These are phyloP conservation scores for Takakia lepidozioides DNA, from an alignment of 225 moss, liverwort and hornwort genomes.

Conservation along the genomic window DNA sequence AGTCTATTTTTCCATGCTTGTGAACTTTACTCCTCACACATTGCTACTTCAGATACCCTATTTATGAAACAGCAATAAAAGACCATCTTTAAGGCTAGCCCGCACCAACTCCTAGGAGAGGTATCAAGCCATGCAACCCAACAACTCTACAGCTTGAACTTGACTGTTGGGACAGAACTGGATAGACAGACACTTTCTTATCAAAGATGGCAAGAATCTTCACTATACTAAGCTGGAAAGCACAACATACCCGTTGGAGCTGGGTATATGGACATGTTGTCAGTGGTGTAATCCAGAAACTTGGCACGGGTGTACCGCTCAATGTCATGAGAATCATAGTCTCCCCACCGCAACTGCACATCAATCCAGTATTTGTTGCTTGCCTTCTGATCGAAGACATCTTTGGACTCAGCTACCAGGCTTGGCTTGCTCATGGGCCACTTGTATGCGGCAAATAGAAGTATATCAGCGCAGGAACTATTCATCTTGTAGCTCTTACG, in stretches of 20 bases:
- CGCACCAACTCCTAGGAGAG: no score
- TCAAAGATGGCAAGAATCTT: no score
- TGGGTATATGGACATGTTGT: constrained; percentile 99
- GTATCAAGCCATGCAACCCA: no score
- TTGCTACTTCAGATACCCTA: no score
- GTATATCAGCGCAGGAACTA: constrained; percentile 97
- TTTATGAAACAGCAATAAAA: no score
- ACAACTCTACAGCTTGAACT: no score
- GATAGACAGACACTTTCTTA: no score
- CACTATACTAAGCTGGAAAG: no score
- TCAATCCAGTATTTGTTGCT: constrained; percentile 99
- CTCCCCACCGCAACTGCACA: constrained; percentile 97
- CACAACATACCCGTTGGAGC: constrained; percentile 79
- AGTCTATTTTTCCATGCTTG: no score
- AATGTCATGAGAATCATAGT: constrained; percentile 98
- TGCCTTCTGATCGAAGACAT: constrained; percentile 98
- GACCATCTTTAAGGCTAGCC: no score
- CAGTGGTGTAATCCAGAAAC: constrained; percentile 97
- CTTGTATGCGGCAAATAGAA: constrained; percentile 96
- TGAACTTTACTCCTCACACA: no score
- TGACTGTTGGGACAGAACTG: no score
- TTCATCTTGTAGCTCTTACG: constrained; percentile 99
- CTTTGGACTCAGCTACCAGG: constrained; percentile 94
- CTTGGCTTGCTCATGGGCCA: constrained; percentile 99
- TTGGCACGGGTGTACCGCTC: constrained; percentile 99